These are phyloP conservation scores for Salvia sclarea DNA, from an alignment of 305 asterid species.

Conservation along the genomic window DNA sequence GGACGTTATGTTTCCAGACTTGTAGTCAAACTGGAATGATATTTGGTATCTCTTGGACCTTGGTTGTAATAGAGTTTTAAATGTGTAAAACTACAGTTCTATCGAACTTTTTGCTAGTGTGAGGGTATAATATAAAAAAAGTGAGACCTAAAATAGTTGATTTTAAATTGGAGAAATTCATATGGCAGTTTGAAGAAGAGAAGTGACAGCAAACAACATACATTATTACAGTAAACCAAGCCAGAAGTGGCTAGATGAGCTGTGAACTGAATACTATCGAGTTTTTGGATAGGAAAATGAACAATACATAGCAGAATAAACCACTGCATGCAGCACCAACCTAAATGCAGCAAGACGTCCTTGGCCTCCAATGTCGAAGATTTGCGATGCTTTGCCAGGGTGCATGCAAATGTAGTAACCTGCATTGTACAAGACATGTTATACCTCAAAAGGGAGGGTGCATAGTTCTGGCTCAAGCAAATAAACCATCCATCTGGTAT, in stretches of 20 bases:
- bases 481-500: slow-evolving; percentile 17
- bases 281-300: slow-evolving; percentile 2
- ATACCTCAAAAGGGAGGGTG: slow-evolving; percentile 16
- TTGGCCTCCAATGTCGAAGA: slow-evolving; percentile 89
- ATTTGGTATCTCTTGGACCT: neutral
- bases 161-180: neutral
- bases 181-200: slow-evolving; percentile 1
- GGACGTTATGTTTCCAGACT: slow-evolving; percentile 6
- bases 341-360: slow-evolving; percentile 91
- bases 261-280: slow-evolving; percentile 14
- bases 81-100: slow-evolving; percentile 8
- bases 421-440: slow-evolving; percentile 33
- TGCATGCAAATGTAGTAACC: slow-evolving; percentile 86
- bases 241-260: neutral
- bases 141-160: neutral
- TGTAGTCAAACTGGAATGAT: neutral
- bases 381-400: slow-evolving; percentile 93
- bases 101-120: neutral
- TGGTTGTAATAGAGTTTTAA: slow-evolving; percentile 1
- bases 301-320: slow-evolving; percentile 16
- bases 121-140: slow-evolving; percentile 12
- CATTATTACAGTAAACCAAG: neutral
- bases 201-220: neutral
- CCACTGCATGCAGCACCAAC: slow-evolving; percentile 50
- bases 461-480: slow-evolving; percentile 17